phyloP scores from a whole-genome alignment of 139 green algal species.

The Micractinium sp. region DNA sequence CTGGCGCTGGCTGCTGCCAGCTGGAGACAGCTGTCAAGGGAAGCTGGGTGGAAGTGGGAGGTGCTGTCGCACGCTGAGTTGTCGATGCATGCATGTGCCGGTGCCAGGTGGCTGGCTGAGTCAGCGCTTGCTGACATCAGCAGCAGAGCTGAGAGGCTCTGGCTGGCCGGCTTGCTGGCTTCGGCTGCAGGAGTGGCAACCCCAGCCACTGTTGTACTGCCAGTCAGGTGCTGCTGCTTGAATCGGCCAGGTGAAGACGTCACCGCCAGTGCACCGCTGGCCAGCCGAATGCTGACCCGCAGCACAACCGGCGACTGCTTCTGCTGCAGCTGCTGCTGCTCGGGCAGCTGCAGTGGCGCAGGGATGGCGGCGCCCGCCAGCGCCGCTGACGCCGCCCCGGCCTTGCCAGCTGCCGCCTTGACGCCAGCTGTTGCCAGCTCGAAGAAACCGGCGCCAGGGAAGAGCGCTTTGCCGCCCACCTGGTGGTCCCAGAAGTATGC shows the following conservation, averaged over 20 bases:
- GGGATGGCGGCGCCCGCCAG: constrained; percentile 36
- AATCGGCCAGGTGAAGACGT: constrained; percentile 16
- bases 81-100: constrained; percentile 16
- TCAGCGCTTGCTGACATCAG: neutral
- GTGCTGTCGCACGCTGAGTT: constrained; percentile 10
- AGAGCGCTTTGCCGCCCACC: constrained; percentile 61
- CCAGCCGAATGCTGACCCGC: constrained; percentile 16
- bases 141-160: neutral
- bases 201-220: neutral
- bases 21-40: constrained; percentile 71
- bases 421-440: constrained; percentile 62
- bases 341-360: constrained; percentile 32
- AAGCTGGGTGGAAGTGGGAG: constrained; percentile 55
- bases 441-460: constrained; percentile 77
- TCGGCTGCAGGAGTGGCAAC: neutral
- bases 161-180: neutral
- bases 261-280: constrained; percentile 1
- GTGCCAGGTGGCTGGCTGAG: neutral
- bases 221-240: constrained; percentile 39
- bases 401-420: neutral
- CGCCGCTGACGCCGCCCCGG: neutral
- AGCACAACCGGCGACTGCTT: neutral
- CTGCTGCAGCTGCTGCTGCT: neutral
- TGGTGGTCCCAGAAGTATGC: constrained; percentile 79
- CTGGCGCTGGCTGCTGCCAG: constrained; percentile 48